Evolutionary conservation across 768 basidiomycete genomes (phyloP).

Genomic region (Cubamyces lactineus): DNA sequence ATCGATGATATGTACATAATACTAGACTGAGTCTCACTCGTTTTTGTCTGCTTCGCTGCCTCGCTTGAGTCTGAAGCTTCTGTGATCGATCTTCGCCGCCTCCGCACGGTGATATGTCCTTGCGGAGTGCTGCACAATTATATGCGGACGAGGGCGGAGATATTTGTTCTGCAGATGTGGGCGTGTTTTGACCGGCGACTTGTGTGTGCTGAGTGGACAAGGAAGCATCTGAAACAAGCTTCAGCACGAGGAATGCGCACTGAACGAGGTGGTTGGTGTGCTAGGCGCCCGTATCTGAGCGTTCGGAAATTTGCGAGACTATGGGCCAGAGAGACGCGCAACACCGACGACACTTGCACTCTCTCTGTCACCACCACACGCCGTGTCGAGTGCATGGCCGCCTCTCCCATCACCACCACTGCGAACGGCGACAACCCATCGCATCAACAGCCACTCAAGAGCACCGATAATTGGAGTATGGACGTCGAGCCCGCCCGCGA

Average conservation of each 20-base stretch:
- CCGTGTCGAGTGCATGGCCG: slow-evolving; percentile 21
- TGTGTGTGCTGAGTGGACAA: too few relatives aligned
- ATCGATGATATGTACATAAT: slow-evolving; percentile 7
- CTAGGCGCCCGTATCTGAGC: not conserved
- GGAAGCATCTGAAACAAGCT: too few relatives aligned
- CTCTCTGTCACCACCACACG: slow-evolving; percentile 8
- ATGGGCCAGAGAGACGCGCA: not conserved
- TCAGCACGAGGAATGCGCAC: too few relatives aligned
- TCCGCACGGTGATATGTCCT: too few relatives aligned
- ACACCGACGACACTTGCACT: slow-evolving; percentile 1
- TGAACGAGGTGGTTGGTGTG: too few relatives aligned
- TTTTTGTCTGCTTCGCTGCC: too few relatives aligned
- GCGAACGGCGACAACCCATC: slow-evolving; percentile 15
- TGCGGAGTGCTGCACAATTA: too few relatives aligned
- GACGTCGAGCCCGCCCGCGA: slow-evolving; percentile 27
- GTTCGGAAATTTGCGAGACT: slow-evolving; percentile 12
- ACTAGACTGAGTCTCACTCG: too few relatives aligned
- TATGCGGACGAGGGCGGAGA: not conserved
- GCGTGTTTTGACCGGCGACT: not conserved
- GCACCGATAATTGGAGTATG: slow-evolving; percentile 17
- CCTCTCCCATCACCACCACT: slow-evolving; percentile 26
- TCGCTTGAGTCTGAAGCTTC: too few relatives aligned
- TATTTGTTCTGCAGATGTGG: not conserved
- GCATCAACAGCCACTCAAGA: slow-evolving; percentile 3
- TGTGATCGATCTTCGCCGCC: too few relatives aligned